Conservation (phyloP, 2,329 filamentous ascomycete genomes). For the Alternaria sp. region DNA sequence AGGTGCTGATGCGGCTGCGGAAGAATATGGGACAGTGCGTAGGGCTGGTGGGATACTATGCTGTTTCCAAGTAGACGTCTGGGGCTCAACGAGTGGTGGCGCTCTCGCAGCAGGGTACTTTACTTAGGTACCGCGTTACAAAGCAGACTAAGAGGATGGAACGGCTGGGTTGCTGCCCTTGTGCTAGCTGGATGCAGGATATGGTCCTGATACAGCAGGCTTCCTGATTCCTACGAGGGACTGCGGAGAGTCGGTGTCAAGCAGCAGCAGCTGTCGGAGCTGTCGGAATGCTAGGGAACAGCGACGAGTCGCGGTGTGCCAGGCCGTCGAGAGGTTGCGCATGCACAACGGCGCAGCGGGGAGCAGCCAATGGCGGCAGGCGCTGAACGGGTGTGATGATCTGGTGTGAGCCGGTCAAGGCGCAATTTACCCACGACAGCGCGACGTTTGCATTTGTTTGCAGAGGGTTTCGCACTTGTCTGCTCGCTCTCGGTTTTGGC, state of each 20-base stretch:
- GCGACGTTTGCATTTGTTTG: slow-evolving; percentile 1
- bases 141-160: slow-evolving; percentile 29
- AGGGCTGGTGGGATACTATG: slow-evolving; percentile 36
- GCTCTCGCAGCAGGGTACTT: slow-evolving; percentile 19
- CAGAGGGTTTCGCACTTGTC: neutral
- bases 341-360: slow-evolving; percentile 32
- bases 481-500: slow-evolving; percentile 9
- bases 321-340: slow-evolving; percentile 28
- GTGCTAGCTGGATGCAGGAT: slow-evolving; percentile 34
- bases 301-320: neutral
- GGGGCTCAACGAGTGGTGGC: slow-evolving; percentile 25
- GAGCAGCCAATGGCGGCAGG: slow-evolving; percentile 23
- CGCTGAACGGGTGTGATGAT: slow-evolving; percentile 15
- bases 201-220: slow-evolving; percentile 33
- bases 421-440: slow-evolving; percentile 20
- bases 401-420: slow-evolving; percentile 19
- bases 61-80: slow-evolving; percentile 19
- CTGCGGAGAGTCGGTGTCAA: neutral
- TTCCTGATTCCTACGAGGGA: slow-evolving; percentile 21
- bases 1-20: slow-evolving; percentile 43
- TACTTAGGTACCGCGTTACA: slow-evolving; percentile 28
- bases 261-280: slow-evolving; percentile 7
- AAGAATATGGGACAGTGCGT: slow-evolving; percentile 38
- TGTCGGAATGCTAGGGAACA: neutral
- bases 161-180: slow-evolving; percentile 8